phyloP scores from a whole-genome alignment of 768 basidiomycete genomes.

The Naganishia vaughanmartiniae region DNA sequence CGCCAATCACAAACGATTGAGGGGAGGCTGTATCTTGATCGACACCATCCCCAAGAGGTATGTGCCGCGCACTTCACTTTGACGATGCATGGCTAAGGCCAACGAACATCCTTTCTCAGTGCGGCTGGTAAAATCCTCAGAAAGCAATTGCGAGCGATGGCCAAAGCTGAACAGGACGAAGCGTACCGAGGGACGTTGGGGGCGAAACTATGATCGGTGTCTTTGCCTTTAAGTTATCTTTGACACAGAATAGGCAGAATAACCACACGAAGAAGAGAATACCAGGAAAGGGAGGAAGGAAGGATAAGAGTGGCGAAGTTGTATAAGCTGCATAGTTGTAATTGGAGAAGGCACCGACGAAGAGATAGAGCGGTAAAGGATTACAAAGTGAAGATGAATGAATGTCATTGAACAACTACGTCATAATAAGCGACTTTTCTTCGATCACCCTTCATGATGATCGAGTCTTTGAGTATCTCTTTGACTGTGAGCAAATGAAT shows the following conservation, averaged over 20 bases:
- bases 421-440: background rate
- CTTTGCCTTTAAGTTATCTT: background rate
- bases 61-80: too few species aligned
- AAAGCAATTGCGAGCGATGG: slow-evolving; percentile 58
- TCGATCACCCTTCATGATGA: background rate
- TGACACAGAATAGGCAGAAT: too few species aligned
- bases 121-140: slow-evolving; percentile 85
- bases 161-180: slow-evolving; percentile 20
- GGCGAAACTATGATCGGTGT: slow-evolving; percentile 3
- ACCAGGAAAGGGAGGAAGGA: background rate
- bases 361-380: too few species aligned
- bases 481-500: too few species aligned
- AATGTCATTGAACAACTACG: background rate
- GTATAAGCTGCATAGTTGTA: background rate
- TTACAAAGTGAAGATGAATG: background rate
- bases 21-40: slow-evolving; percentile 67
- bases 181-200: background rate
- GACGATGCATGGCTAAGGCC: background rate
- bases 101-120: slow-evolving; percentile 53
- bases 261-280: background rate
- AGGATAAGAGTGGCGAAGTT: background rate
- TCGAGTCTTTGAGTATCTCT: background rate
- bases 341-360: background rate
- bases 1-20: slow-evolving; percentile 66
- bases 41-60: slow-evolving; percentile 70